Base-by-base conservation (phyloP, 164 flowering plant genomes). In the Chimonanthus salicifolius region DNA sequence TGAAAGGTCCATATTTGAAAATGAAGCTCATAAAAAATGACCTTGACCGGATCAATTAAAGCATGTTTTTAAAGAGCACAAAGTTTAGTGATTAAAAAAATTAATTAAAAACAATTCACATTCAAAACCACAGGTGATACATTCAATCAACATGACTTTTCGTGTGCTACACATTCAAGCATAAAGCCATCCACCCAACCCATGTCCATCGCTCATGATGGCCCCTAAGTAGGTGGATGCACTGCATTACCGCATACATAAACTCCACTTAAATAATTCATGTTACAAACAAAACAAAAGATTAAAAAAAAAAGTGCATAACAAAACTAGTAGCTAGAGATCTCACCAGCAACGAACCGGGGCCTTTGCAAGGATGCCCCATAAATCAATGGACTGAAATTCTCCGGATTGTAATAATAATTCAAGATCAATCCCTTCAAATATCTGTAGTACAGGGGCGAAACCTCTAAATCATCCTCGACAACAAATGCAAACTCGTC, bases 391-490 rank as follows among this genome's bases (percentile, higher is more conserved):
- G 91, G 96, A 70, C 84, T 90, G 68, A 75, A 91, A 79, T 89
- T 95, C n/a, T 88, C 77, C 5, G 80, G 77, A 79, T 95, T 83
- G 69, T 89, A 92, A 70, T 93, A 95, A 74, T 88, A 93, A 74
- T 84, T 81, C 72, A 77, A 20, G 60, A 95, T 89, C 83, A 90
- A 68, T 20, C 74, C 76, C 81, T 78, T 88, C 54, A 95, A 76
- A 68, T 87, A 93, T 86, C 79, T 82, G 70, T 89, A 95, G 75
- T 82, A 95, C 13, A 93, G 82, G 4, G 90, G 89, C 1, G 98
- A 93, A 67, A 95, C 82, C 86, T 95, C 94, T 82, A 95, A 81
- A 85, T 95, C 99, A 77, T 95, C 99, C 77, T 95, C 98, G 62
- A 95, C 98, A 45, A 95, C 88, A 68, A 95, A 95, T 0, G 86